Conservation (phyloP, 1,284 basidiomycete genomes). For the Heterobasidion irregulare region DNA sequence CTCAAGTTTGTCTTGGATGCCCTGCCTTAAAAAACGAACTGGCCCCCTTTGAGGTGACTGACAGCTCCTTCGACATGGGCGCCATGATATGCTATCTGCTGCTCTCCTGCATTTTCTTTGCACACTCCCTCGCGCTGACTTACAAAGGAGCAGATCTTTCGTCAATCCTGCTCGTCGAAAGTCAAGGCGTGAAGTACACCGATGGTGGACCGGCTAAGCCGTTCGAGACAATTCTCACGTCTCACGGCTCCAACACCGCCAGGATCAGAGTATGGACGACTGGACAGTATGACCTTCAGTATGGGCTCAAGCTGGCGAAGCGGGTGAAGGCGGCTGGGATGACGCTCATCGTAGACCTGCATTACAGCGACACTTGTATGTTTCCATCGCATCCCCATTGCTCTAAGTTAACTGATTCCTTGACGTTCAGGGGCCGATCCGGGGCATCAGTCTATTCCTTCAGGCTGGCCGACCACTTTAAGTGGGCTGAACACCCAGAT, state of each 20-base stretch:
- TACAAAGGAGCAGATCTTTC: constrained; percentile 56
- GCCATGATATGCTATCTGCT: not conserved
- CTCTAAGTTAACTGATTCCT: not conserved
- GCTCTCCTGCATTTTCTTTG: not conserved
- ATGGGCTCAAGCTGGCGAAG: constrained; percentile 48
- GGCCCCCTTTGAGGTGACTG: not conserved
- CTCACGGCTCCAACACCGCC: constrained; percentile 48
- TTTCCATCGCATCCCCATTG: not conserved
- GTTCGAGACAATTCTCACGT: constrained; percentile 47
- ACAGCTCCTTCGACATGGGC: not conserved
- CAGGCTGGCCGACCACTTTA: constrained; percentile 46
- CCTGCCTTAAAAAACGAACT: not conserved
- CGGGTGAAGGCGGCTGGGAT: constrained; percentile 48
- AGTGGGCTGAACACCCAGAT: constrained; percentile 44
- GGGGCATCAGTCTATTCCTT: constrained; percentile 50
- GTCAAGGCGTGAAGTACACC: constrained; percentile 38
- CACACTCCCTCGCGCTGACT: constrained; percentile 25
- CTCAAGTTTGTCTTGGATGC: no score
- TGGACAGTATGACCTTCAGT: constrained; percentile 43
- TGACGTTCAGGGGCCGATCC: constrained; percentile 48
- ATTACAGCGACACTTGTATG: constrained; percentile 58
- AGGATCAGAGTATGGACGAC: constrained; percentile 58
- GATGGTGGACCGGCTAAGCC: constrained; percentile 31
- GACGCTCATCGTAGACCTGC: constrained; percentile 49
- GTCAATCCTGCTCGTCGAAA: constrained; percentile 46